Base-by-base conservation (phyloP, 2,329 filamentous ascomycete genomes). In the Trichoderma afroharzianum region DNA sequence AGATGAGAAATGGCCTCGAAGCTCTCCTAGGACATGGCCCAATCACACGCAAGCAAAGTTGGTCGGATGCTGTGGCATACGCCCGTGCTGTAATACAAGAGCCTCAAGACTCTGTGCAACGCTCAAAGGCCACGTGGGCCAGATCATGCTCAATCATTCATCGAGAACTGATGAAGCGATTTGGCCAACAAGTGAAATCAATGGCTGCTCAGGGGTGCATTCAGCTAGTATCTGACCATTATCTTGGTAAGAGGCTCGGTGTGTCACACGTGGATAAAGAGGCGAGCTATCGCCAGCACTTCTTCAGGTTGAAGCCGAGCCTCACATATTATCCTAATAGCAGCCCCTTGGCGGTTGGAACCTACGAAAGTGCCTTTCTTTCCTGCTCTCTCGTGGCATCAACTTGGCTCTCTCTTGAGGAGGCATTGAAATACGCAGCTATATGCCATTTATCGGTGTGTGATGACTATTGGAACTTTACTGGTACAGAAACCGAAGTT, bases 21-120 rank as follows among this genome's bases (percentile, higher is more conserved):
- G 24, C 53, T 8, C 24, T 57, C 24, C 85, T 88, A 6, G 92
- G 79, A 87, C 89, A 90, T 90, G 26, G 53, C 26, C 53, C 53
- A 15, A 57, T 57, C 53, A 9, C 15, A 30, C 24, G 26, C 4
- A 57, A 57, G 14, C 53, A 57, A 18, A 57, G 53, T 28, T 57
- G 53, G 53, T 57, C 53, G 4, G 53, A 57, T 30, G 53, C 53
- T 24, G 14, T 57, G 24, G 53, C 53, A 57, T 57, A 57, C 26
- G 53, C 53, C 15, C 53, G 26, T 11, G 53, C 53, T 18, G 53
- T 57, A 24, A 57, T 57, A 26, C 53, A 57, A 9, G 26, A 57
- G 8, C 53, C 53, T 24, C 24, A 26, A 57, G 53, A 57, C 53
- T 14, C 53, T 28, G 53, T 57, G 14, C 24, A 57, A 15, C 53